Base-by-base conservation (phyloP, 176 grass and related monocot species). In the Bothriochloa decipiens region DNA sequence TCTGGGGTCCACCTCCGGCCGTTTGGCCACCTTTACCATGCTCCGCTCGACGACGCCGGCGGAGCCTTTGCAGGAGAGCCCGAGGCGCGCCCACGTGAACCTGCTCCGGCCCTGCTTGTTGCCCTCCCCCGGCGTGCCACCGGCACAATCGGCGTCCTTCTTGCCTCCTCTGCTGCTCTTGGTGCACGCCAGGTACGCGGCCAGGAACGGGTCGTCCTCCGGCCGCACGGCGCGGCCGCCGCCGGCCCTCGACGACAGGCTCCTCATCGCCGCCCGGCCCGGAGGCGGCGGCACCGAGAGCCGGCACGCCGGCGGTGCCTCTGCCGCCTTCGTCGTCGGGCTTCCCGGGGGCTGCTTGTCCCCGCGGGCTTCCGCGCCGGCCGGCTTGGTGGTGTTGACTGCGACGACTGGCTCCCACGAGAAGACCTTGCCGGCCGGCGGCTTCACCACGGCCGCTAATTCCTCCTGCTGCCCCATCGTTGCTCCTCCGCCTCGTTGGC, bases 181-280 rank as follows among this genome's bases (percentile, higher is more conserved):
- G 76, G 96, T 98, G 91, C 96, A 98, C 65, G 89, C 96, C 37
- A 93, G 80, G 77, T 88, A 92, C 43, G 96, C 96, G 3, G 96
- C 89, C 4, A 98, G 83, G 84, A 98, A 98, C 10, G 93, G 96
- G 69, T 98, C 96, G 3, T 90, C 93, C 65, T 87, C 93, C 2
- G 90, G 90, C n/a, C 79, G 82, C 8, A 82, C 75, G 84, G 72
- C 79, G 16, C 67, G 57, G 7, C n/a, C 9, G 7, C 6, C 6
- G 55, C 22, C 20, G 53, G 0, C 73, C 32, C 64, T 78, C 8
- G 58, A 63, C 42, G 57, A 43, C 45, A 74, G 12, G 14, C 40
- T 74, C 79, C 60, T 81, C 6, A 36, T 5, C 11, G 75, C 2
- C 8, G 74, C 2, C 5, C 72, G 15, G 0, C 72, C 72, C 4